phyloP scores from a whole-genome alignment of 1,284 basidiomycete species.

The Ustilago vetiveriae region DNA sequence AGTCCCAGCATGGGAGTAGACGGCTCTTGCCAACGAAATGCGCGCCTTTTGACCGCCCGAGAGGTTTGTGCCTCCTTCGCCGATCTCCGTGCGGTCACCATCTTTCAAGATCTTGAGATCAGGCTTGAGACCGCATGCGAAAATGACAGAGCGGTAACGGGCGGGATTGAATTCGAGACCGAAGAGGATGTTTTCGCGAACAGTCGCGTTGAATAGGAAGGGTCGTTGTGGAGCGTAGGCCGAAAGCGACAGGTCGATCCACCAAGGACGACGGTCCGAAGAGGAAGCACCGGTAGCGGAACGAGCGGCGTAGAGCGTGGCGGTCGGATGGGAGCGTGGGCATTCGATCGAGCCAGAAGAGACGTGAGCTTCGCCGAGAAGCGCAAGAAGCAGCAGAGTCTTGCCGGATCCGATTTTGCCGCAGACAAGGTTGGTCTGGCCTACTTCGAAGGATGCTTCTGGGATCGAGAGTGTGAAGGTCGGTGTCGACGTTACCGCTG shows the following conservation, averaged over 20 bases:
- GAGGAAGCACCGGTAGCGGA: conserved; percentile 1
- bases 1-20: conserved; percentile 78
- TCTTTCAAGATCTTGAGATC: conserved; percentile 78
- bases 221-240: conserved; percentile 84
- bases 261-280: conserved; percentile 6
- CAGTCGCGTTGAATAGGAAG: conserved; percentile 85
- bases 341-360: conserved; percentile 46
- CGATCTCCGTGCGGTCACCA: conserved; percentile 75
- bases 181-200: conserved; percentile 72
- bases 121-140: conserved; percentile 65
- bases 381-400: conserved; percentile 56
- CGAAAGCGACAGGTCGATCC: conserved; percentile 65
- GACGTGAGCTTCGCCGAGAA: conserved; percentile 59
- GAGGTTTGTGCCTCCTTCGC: conserved; percentile 71
- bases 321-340: conserved; percentile 37
- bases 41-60: conserved; percentile 75
- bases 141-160: conserved; percentile 65
- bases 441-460: conserved; percentile 15
- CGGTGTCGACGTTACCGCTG: background rate
- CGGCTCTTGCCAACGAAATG: conserved; percentile 77
- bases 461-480: conserved; percentile 27
- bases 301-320: conserved; percentile 11
- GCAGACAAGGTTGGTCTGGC: conserved; percentile 36
- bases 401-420: conserved; percentile 66
- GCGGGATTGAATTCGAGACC: conserved; percentile 70